Evolutionary conservation across 2,329 filamentous ascomycete species (phyloP).

Genomic region (Pseudopithomyces chartarum): DNA sequence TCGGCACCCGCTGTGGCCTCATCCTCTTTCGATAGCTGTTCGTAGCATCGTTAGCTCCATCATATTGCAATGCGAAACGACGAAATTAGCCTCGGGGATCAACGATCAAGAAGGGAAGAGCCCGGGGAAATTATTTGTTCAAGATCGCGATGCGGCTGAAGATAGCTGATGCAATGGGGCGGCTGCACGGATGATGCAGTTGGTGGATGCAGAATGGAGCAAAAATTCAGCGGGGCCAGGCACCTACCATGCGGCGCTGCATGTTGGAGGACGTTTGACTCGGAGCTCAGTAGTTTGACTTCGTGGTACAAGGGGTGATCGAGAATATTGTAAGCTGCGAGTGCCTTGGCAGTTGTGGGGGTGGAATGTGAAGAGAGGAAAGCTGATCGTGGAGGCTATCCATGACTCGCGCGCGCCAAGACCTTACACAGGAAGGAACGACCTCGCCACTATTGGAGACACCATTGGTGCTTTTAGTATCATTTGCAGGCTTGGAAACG

Average conservation of each 20-base stretch:
- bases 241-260: constrained; percentile 16
- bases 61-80: background rate
- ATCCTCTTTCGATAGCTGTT: constrained; percentile 89
- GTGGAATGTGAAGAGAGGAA: background rate
- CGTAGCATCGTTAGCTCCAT: constrained; percentile 18
- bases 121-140: background rate
- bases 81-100: background rate
- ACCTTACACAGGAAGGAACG: constrained; percentile 2
- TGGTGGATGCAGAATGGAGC: background rate
- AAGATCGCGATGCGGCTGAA: background rate
- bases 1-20: constrained; percentile 74
- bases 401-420: constrained; percentile 1
- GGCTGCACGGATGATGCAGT: background rate
- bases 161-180: background rate
- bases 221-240: constrained; percentile 1
- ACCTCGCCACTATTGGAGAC: background rate
- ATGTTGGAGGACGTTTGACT: background rate
- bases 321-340: background rate
- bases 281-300: background rate
- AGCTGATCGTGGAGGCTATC: background rate
- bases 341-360: background rate
- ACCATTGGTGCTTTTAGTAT: too few relatives aligned
- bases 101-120: background rate
- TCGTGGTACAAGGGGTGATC: background rate
- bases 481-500: too few relatives aligned